These are phyloP conservation scores for Periconia sp. DNA, from an alignment of 2,329 filamentous ascomycete species.

Conservation along the genomic window DNA sequence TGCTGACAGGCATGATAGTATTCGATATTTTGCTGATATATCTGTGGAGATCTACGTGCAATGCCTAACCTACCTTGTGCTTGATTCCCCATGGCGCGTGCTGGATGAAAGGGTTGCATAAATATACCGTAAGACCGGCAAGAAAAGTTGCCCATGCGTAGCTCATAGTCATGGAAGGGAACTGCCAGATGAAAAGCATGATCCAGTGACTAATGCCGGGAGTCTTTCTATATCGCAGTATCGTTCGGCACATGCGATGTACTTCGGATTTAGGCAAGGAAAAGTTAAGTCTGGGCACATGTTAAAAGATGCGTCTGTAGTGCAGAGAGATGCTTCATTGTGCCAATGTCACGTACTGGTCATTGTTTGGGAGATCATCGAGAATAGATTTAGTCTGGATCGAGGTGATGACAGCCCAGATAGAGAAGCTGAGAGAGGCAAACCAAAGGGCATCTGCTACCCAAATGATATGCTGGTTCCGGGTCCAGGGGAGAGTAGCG, in stretches of 20 bases:
- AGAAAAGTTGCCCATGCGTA: conserved; percentile 35
- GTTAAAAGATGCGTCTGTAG: too few relatives aligned
- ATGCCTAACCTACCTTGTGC: conserved; percentile 28
- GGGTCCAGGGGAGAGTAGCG: conserved; percentile 26
- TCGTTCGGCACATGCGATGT: conserved; percentile 22
- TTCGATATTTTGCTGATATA: too few relatives aligned
- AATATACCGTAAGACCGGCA: conserved; percentile 32
- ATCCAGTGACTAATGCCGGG: conserved; percentile 31
- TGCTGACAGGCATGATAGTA: too few relatives aligned
- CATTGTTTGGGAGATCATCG: conserved; percentile 31
- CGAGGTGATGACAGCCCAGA: conserved; percentile 37
- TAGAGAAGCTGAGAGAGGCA: conserved; percentile 29
- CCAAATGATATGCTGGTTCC: conserved; percentile 24
- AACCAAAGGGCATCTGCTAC: conserved; percentile 29
- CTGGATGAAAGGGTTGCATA: conserved; percentile 32
- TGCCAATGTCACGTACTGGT: too few relatives aligned
- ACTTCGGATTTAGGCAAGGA: conserved; percentile 27
- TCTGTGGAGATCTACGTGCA: too few relatives aligned
- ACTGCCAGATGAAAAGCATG: conserved; percentile 40
- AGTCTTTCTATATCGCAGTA: conserved; percentile 29
- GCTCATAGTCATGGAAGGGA: conserved; percentile 36
- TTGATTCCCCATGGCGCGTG: conserved; percentile 21
- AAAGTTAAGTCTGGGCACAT: too few relatives aligned
- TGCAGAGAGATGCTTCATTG: too few relatives aligned
- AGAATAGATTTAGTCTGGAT: conserved; percentile 35